phyloP scores from a whole-genome alignment of 257 asterid genomes.

The Thymus mandschuricus region DNA sequence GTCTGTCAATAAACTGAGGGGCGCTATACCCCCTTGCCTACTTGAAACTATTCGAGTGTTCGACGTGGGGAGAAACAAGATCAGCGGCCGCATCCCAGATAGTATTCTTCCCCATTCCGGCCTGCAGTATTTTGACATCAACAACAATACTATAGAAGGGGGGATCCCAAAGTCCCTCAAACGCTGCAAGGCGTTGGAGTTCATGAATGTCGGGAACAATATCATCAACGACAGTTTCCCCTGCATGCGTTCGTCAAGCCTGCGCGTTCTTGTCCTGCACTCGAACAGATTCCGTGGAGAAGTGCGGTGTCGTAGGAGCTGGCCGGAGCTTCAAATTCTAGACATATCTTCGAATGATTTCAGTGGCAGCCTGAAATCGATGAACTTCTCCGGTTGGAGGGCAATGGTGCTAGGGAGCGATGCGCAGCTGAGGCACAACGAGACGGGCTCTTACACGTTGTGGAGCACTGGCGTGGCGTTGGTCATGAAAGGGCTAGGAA shows the following conservation, averaged over 20 bases:
- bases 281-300: slow-evolving; percentile 48
- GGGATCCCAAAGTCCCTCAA: slow-evolving; percentile 33
- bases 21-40: slow-evolving; percentile 33
- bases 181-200: slow-evolving; percentile 40
- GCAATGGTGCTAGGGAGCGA: neutral
- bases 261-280: slow-evolving; percentile 44
- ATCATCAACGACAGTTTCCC: slow-evolving; percentile 35
- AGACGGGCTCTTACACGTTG: neutral
- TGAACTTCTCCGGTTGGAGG: slow-evolving; percentile 2
- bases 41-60: slow-evolving; percentile 19
- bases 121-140: slow-evolving; percentile 30
- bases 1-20: slow-evolving; percentile 30
- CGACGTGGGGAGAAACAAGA: slow-evolving; percentile 30
- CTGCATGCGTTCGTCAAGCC: slow-evolving; percentile 12
- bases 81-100: slow-evolving; percentile 29
- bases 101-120: neutral
- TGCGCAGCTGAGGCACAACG: neutral
- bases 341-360: slow-evolving; percentile 31
- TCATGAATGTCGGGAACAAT: slow-evolving; percentile 51
- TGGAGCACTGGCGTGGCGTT: slow-evolving; percentile 19
- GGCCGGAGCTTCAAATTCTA: slow-evolving; percentile 31
- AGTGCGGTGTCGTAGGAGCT: slow-evolving; percentile 25
- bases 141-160: slow-evolving; percentile 33
- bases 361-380: neutral
- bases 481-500: slow-evolving; percentile 35